phyloP scores from a whole-genome alignment of 371 early-diverging fungal genomes.

The Lichtheimia corymbifera region DNA sequence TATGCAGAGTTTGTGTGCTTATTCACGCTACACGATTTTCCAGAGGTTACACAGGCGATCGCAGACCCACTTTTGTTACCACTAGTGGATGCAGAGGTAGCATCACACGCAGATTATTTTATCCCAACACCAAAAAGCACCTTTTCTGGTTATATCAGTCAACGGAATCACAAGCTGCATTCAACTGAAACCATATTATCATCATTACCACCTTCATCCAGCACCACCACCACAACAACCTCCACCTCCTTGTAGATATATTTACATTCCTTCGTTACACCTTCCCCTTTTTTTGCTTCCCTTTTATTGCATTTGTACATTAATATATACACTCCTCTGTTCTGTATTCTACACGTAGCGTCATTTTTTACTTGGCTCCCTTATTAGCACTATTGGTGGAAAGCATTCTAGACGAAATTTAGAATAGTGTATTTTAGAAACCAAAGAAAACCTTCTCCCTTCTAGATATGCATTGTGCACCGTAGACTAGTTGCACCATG shows the following conservation, averaged over 20 bases:
- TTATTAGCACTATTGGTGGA: no score
- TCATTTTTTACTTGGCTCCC: no score
- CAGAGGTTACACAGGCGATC: not conserved
- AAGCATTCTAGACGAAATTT: no score
- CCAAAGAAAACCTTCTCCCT: no score
- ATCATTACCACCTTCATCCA: not conserved
- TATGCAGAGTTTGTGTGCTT: conserved; percentile 40
- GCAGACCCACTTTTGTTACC: conserved; percentile 21
- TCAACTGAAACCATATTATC: no score
- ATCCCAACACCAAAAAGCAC: conserved; percentile 49
- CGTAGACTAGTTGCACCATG: no score
- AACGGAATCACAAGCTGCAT: conserved; percentile 15
- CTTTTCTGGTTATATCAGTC: conserved; percentile 44
- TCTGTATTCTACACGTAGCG: no score
- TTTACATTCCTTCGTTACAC: conserved; percentile 1
- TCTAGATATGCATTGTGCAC: no score
- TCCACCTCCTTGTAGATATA: not conserved
- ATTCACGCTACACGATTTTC: conserved; percentile 42
- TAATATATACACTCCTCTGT: not conserved
- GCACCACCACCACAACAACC: no score
- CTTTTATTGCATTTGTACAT: no score
- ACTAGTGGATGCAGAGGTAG: conserved; percentile 50
- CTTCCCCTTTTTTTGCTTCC: not conserved
- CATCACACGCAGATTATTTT: conserved; percentile 38
- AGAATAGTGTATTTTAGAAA: no score